phyloP scores from a whole-genome alignment of 1,139 yeast species.

The Zygosaccharomyces pseudobailii region DNA sequence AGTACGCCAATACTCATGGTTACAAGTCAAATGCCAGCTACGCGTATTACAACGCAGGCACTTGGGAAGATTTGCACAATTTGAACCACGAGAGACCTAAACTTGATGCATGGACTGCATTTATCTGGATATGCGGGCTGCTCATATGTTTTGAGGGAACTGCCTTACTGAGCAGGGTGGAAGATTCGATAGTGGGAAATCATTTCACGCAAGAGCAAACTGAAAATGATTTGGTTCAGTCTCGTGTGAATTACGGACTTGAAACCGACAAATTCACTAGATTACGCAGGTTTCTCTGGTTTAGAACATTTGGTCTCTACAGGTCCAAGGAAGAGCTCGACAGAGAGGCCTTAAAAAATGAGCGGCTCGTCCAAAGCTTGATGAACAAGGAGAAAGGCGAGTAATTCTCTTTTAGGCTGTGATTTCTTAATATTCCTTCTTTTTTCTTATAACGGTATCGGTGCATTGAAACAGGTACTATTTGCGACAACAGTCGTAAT shows the following conservation, averaged over 20 bases:
- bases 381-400: slow-evolving; percentile 10
- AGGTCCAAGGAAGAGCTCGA: slow-evolving; percentile 33
- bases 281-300: slow-evolving; percentile 55
- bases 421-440: not conserved
- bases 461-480: not conserved
- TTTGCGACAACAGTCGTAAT: not conserved
- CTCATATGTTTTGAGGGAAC: slow-evolving; percentile 34
- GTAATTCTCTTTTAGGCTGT: not conserved
- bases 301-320: slow-evolving; percentile 44
- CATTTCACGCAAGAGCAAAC: slow-evolving; percentile 42
- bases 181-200: slow-evolving; percentile 27
- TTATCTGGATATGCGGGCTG: slow-evolving; percentile 26
- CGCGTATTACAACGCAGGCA: slow-evolving; percentile 60
- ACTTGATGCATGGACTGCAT: slow-evolving; percentile 26
- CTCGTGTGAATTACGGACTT: slow-evolving; percentile 51
- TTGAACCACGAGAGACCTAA: slow-evolving; percentile 22
- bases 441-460: not conserved
- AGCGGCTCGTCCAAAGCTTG: slow-evolving; percentile 23
- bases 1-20: slow-evolving; percentile 24
- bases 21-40: slow-evolving; percentile 25
- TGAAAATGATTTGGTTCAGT: slow-evolving; percentile 43
- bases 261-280: slow-evolving; percentile 51
- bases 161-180: slow-evolving; percentile 38
- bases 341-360: slow-evolving; percentile 34
- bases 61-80: slow-evolving; percentile 58